These are phyloP conservation scores for Articulospora tetracladia DNA, from an alignment of 495 filamentous ascomycete species.

Conservation along the genomic window DNA sequence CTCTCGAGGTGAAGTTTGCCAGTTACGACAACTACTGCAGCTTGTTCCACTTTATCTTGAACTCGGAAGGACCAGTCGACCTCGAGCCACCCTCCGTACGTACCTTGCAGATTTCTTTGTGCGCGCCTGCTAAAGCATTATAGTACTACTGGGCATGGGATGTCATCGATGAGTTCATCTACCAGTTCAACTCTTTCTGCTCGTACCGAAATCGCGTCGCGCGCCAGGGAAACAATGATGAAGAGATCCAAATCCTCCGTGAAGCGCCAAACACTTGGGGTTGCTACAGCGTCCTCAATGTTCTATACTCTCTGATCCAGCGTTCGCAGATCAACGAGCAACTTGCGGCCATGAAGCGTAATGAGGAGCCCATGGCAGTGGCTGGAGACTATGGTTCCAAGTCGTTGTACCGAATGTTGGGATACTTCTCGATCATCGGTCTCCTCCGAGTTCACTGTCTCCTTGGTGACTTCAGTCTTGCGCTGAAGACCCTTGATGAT, in stretches of 20 bases:
- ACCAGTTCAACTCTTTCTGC: constrained; percentile 99
- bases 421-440: constrained; percentile 98
- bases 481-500: constrained; percentile 97
- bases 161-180: constrained; percentile 99
- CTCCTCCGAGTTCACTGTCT: constrained; percentile 94
- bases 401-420: constrained; percentile 94
- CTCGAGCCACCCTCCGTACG: constrained; percentile 88
- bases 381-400: constrained; percentile 94
- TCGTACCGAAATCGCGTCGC: constrained; percentile 90
- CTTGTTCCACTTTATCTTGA: constrained; percentile 97
- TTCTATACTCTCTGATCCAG: constrained; percentile 98
- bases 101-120: neutral
- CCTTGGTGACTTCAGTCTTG: constrained; percentile 95
- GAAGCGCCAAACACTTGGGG: constrained; percentile 99
- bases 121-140: neutral
- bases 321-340: constrained; percentile 97
- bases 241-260: constrained; percentile 84
- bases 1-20: constrained; percentile 89
- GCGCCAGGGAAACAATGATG: constrained; percentile 76
- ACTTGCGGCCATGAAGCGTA: constrained; percentile 87
- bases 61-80: constrained; percentile 96
- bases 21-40: constrained; percentile 99
- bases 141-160: constrained; percentile 99
- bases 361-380: constrained; percentile 78
- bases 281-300: constrained; percentile 98